These are phyloP conservation scores for Rhizophagus clarus DNA, from an alignment of 192 early-diverging fungal genomes.

Conservation along the genomic window DNA sequence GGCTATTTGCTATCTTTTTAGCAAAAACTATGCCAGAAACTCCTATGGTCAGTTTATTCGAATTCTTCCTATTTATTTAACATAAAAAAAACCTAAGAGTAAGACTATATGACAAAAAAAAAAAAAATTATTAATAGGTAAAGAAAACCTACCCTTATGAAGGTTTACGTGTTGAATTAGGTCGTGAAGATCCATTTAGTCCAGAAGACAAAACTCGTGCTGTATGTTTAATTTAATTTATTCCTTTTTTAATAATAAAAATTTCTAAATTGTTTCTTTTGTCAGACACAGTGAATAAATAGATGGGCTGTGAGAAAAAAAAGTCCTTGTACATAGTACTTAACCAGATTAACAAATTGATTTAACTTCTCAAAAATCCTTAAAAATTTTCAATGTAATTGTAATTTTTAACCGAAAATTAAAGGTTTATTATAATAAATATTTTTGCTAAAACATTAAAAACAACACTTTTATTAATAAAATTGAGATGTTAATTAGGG, in stretches of 20 bases:
- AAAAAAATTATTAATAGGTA: not conserved
- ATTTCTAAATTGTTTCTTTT: not conserved
- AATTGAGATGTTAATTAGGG: not conserved
- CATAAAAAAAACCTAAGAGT: not conserved
- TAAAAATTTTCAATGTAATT: not conserved
- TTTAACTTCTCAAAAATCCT: too few relatives aligned
- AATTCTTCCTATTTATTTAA: not conserved
- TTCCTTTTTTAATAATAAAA: not conserved
- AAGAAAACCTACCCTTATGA: conserved; percentile 7
- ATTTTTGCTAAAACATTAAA: not conserved
- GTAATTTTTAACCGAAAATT: too few relatives aligned
- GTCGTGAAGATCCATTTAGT: not conserved
- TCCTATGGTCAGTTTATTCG: not conserved
- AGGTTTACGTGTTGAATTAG: conserved; percentile 24
- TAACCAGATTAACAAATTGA: too few relatives aligned
- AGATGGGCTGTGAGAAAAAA: too few relatives aligned
- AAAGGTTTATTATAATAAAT: not conserved
- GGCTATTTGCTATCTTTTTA: not conserved
- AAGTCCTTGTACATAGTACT: too few relatives aligned
- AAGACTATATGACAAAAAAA: not conserved
- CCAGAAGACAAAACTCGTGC: not conserved
- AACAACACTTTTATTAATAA: not conserved
- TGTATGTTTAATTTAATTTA: not conserved
- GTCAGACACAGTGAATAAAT: not conserved
- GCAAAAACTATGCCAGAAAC: not conserved